A percentile compares a stretch with the other conserved stretches of the same genome.
Evolutionary conservation across 495 filamentous ascomycete genomes (phyloP).

Genomic region (Xylaria sp.): DNA sequence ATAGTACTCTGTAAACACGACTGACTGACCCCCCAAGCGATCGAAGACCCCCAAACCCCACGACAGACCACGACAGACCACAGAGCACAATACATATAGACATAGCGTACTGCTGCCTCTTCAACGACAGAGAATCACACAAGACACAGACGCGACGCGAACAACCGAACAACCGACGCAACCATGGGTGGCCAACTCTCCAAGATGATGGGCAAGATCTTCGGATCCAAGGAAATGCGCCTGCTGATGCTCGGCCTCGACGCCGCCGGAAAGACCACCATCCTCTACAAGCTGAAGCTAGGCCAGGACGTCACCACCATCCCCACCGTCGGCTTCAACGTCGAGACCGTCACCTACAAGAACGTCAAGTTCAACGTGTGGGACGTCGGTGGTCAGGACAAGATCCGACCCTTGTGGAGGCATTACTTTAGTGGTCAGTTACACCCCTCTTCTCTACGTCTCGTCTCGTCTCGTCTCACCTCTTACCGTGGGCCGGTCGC

Average conservation of each 20-base stretch:
- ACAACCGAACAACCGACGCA: slow-evolving; percentile 3
- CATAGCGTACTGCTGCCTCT: not conserved
- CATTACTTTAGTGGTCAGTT: slow-evolving; percentile 94
- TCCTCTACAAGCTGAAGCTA: slow-evolving; percentile 99
- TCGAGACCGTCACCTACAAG: slow-evolving; percentile 98
- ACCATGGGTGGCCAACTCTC: slow-evolving; percentile 82
- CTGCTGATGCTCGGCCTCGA: slow-evolving; percentile 97
- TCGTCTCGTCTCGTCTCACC: not conserved
- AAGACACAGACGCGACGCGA: not conserved
- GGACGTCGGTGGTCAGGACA: slow-evolving; percentile 99
- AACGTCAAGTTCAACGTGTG: slow-evolving; percentile 99
- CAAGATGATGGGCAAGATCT: slow-evolving; percentile 95
- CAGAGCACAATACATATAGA: not conserved
- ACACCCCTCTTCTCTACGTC: slow-evolving; percentile 16
- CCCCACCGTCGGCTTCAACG: slow-evolving; percentile 98
- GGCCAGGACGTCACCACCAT: slow-evolving; percentile 99
- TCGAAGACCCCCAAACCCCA: too few species aligned
- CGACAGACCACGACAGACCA: not conserved
- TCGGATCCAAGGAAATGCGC: slow-evolving; percentile 98
- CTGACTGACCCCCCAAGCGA: not conserved
- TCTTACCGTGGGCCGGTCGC: not conserved
- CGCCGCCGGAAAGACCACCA: slow-evolving; percentile 98
- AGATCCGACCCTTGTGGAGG: slow-evolving; percentile 96
- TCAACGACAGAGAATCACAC: not conserved
- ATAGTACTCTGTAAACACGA: not conserved